Evolutionary conservation across 2,329 filamentous ascomycete genomes (phyloP), one percentile per base, ranked within the genome.

Genomic region (Microdochium trichocladiopsis): DNA sequence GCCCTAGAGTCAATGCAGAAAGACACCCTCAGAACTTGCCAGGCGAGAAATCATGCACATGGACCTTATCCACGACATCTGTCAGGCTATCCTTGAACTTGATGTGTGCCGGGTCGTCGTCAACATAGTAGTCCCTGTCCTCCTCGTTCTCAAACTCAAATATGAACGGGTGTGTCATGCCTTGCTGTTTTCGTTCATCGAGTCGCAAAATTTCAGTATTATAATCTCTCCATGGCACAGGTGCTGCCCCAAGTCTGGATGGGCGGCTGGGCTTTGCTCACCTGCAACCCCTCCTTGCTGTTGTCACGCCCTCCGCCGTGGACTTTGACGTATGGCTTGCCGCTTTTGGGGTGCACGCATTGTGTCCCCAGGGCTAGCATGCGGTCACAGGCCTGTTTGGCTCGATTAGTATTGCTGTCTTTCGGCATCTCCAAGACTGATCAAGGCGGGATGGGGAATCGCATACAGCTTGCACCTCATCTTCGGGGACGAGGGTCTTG

Each of bases 61-160:
- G 72, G 2, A 75, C 71, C 59, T 75, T 76, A 53, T 79, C 70
- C 23, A 83, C 54, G 16, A 80, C 58, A 6, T 66, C 68, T 9
- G 69, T 67, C 28, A 79, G 63, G 56, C 68, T 76, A 54, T 73
- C 69, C 10, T 79, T 69, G 60, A 88, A 88, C 0, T 67, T 77
- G 50, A 73, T 66, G 65, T 90, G 86, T 25, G 69, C 76, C 0
- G 83, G 84, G 57, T 90, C 86, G 23, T 78, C 71, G 48, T 77
- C 64, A 2, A 85, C 63, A 61, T 89, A 90, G 60, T 88, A 89
- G 56, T 83, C 77, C 51, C 85, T 72, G 59, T 90, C 85, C 55
- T 80, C 77, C 25, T 74, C 72, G 47, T 65, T 84, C 3, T 77
- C 74, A 54, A 90, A 89, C 58, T 86, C 77, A 24, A 80, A 75